These are phyloP conservation scores for cucumber (Cucumis sativus) DNA, from an alignment of 306 rosid genomes.

Conservation along the genomic window Cucumber_9930_V3 NC_026661.2:21778501-21779000, in stretches of 20 bases:
- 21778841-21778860: slow-evolving; percentile 90
- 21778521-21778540: slow-evolving; percentile 21
- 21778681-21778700: slow-evolving; percentile 49
- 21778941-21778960: slow-evolving; percentile 5
- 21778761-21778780: slow-evolving; percentile 55
- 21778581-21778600: neutral
- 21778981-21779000: neutral
- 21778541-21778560: neutral
- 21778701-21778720: slow-evolving; percentile 68
- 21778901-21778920: slow-evolving; percentile 32
- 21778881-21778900: slow-evolving; percentile 36
- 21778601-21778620: neutral
- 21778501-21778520: slow-evolving; percentile 79
- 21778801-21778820: slow-evolving; percentile 70
- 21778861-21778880: slow-evolving; percentile 68
- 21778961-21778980: neutral
- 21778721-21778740: slow-evolving; percentile 74
- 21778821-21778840: slow-evolving; percentile 65
- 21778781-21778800: slow-evolving; percentile 89
- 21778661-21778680: slow-evolving; percentile 54
- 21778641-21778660: slow-evolving; percentile 57
- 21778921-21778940: slow-evolving; percentile 53
- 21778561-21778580: neutral
- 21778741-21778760: slow-evolving; percentile 58
- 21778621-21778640: slow-evolving; percentile 96